Percentiles rank a stretch among this genome's conserved stretches.
These are phyloP conservation scores for Pilatotrama ljubarskyi DNA, from an alignment of 768 basidiomycete genomes.

Conservation along the genomic window DNA sequence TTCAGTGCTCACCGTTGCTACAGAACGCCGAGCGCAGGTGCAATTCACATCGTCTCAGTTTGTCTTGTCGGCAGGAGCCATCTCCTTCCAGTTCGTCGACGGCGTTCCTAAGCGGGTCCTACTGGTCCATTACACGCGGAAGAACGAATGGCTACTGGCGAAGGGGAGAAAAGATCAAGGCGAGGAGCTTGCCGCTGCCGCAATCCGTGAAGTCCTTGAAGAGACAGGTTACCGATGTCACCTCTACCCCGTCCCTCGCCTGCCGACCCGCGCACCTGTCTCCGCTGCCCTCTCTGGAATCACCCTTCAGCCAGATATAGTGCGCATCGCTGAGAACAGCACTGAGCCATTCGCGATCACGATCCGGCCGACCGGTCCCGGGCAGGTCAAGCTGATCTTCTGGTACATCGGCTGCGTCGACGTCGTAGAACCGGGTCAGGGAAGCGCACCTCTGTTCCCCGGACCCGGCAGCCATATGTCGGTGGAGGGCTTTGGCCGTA, in stretches of 20 bases:
- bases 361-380: constrained; percentile 7
- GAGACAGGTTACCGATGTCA: constrained; percentile 35
- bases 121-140: constrained; percentile 23
- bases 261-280: constrained; percentile 14
- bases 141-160: constrained; percentile 32
- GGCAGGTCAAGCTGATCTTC: constrained; percentile 15
- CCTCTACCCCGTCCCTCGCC: constrained; percentile 22
- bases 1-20: neutral
- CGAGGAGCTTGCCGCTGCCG: constrained; percentile 29
- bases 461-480: constrained; percentile 8
- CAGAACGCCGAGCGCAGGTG: constrained; percentile 4
- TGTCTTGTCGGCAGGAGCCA: constrained; percentile 15
- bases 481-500: constrained; percentile 11
- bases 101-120: constrained; percentile 10
- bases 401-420: constrained; percentile 20
- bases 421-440: neutral
- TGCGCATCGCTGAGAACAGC: constrained; percentile 12
- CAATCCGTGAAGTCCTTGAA: constrained; percentile 35
- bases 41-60: constrained; percentile 11
- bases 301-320: constrained; percentile 4
- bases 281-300: neutral
- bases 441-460: too few relatives aligned
- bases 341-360: constrained; percentile 20
- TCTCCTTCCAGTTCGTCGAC: constrained; percentile 14
- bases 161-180: constrained; percentile 33